Conservation (phyloP, 2,329 filamentous ascomycete genomes). For the Metarhizium humberi region DNA sequence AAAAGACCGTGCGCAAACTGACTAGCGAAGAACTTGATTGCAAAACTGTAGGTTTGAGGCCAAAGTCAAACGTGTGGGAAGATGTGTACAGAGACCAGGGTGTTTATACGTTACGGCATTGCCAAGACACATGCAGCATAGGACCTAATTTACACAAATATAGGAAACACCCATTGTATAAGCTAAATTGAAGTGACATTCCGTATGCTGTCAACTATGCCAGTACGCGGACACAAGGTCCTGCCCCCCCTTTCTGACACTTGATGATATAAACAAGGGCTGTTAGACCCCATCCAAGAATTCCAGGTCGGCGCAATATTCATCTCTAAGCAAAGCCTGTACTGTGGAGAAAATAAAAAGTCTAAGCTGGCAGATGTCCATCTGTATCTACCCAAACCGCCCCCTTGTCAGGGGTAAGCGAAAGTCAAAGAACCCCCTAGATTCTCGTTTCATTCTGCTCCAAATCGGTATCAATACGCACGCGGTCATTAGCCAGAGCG, state of each 20-base stretch:
- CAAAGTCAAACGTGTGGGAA: not conserved
- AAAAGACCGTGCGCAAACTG: constrained; percentile 12
- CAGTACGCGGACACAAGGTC: not conserved
- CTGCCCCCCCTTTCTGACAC: not conserved
- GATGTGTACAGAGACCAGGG: not conserved
- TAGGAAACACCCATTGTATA: not conserved
- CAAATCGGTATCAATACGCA: constrained; percentile 15
- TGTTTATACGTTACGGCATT: not conserved
- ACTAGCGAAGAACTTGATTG: constrained; percentile 6
- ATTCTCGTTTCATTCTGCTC: constrained; percentile 22
- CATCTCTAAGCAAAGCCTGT: not conserved
- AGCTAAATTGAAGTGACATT: not conserved
- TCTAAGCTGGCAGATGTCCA: no score
- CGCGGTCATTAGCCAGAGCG: constrained; percentile 4
- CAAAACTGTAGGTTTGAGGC: not conserved
- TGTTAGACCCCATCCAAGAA: not conserved
- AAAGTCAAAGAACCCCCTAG: constrained; percentile 12
- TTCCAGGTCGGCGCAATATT: not conserved
- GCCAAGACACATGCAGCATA: not conserved
- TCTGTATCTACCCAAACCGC: no score
- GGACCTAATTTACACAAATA: not conserved
- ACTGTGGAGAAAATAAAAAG: not conserved
- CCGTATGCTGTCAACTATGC: not conserved
- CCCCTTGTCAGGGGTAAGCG: no score
- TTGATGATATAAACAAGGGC: not conserved